A percentile compares a stretch with the other conserved stretches of the same genome.
These are phyloP conservation scores for Porcisia deanei DNA, from an alignment of 208 protist species.

Conservation along the genomic window DNA sequence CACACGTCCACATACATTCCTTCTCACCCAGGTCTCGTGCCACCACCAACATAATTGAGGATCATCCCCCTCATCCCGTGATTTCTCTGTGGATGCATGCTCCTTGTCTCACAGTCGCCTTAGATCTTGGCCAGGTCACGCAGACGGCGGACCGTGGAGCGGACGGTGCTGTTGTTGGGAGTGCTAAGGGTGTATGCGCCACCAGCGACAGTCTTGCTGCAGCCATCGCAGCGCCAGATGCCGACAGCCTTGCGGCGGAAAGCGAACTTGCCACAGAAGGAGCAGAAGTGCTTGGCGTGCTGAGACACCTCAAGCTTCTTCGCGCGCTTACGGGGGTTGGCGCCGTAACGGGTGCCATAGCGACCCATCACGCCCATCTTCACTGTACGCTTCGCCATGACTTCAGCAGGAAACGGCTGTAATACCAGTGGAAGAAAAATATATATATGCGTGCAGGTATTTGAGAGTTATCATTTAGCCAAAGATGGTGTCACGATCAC, in stretches of 20 bases:
- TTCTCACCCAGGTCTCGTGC: background rate
- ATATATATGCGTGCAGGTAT: background rate
- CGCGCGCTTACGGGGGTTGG: constrained; percentile 98
- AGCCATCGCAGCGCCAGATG: constrained; percentile 99
- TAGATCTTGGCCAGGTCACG: constrained; percentile 93
- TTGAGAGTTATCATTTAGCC: background rate
- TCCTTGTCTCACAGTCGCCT: constrained; percentile 3
- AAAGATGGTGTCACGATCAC: background rate
- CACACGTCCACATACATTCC: background rate
- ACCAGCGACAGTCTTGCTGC: constrained; percentile 97
- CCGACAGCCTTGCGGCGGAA: constrained; percentile 97
- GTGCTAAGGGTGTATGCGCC: constrained; percentile 97
- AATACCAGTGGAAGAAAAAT: background rate
- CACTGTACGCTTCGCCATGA: constrained; percentile 97
- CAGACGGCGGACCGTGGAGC: constrained; percentile 98
- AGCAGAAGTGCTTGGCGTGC: constrained; percentile 98
- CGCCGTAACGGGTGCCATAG: constrained; percentile 99
- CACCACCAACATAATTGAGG: background rate
- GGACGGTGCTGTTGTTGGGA: constrained; percentile 96
- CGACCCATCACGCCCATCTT: constrained; percentile 99
- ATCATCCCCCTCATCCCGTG: background rate
- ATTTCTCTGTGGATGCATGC: background rate
- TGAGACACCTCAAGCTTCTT: constrained; percentile 99
- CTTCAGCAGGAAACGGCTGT: constrained; percentile 9
- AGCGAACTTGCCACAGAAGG: constrained; percentile 98